Base-by-base conservation (phyloP, 495 filamentous ascomycete species). In the Aspergillus avenaceus region DNA sequence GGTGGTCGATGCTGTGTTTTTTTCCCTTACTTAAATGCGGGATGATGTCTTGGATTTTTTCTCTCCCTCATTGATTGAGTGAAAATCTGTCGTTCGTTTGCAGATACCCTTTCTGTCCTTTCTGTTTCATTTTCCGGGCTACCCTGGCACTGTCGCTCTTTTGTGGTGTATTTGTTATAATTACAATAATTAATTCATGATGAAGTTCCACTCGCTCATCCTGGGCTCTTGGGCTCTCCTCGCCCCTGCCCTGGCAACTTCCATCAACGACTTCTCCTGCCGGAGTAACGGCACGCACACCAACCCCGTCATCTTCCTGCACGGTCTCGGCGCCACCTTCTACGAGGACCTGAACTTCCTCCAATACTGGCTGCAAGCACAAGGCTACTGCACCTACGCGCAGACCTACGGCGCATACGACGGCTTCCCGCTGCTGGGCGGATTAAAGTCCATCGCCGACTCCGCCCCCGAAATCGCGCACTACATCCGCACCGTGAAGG, bases 301-400 rank as follows among this genome's bases (percentile, higher is more conserved):
- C 21, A 78, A 78, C 52, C 78, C 78, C 3, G 63, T 81, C 23
- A 58, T 81, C 13, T 55, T 77, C 44, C 71, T 81, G 1, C 78
- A 81, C 59, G 77, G 77, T 6, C 70, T 81, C 3, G 73, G 73
- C 22, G 75, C 76, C 2, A 76, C 70, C 37, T 75, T 55, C 58
- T 69, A 77, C 29, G 74, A 76, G 49, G 76, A 80, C 53, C 64
- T 80, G 8, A 79, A 80, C 64, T 67, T 61, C 49, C 64, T 81
- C 7, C 75, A 79, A 53, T 61, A 57, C 60, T 76, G 71, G 63
- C 73, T 81, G 21, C 76, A 77, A 34, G 45, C 54, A 12, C 58
- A 71, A 42, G 75, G 74, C 45, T 78, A 74, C 61, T 80, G 77
- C 67, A 77, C 76, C 19, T 81, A 71, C 56, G 69, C 75, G 0